Percentiles rank a stretch among this genome's conserved stretches.
These are phyloP conservation scores for Lycium ferocissimum DNA, from an alignment of 257 asterid genomes.

Conservation along the genomic window DNA sequence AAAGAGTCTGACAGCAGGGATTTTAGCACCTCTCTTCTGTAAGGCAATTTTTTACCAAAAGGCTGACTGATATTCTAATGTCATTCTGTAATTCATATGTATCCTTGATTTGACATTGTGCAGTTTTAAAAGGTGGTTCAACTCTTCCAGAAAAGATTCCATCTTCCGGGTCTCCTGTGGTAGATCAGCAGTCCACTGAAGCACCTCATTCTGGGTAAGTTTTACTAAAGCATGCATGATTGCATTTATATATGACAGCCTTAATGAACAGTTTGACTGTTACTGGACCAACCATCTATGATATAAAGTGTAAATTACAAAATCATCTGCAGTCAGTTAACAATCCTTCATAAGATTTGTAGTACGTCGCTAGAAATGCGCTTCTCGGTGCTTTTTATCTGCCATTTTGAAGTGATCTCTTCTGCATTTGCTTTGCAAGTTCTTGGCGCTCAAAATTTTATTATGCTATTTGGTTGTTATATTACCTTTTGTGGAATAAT, in stretches of 20 bases:
- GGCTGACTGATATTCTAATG: background rate
- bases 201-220: constrained; percentile 80
- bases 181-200: constrained; percentile 76
- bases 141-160: constrained; percentile 83
- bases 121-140: constrained; percentile 92
- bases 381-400: background rate
- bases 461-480: background rate
- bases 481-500: background rate
- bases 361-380: background rate
- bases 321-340: background rate
- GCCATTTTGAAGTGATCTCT: background rate
- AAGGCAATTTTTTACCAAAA: background rate
- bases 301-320: constrained; percentile 5
- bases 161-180: constrained; percentile 63
- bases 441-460: background rate
- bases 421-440: background rate
- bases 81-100: constrained; percentile 15
- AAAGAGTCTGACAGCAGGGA: background rate
- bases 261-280: constrained; percentile 1
- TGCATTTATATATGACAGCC: background rate
- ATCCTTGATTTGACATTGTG: constrained; percentile 34
- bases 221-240: constrained; percentile 32
- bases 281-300: background rate
- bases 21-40: constrained; percentile 1
- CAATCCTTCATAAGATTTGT: background rate